A percentile compares a stretch with the other conserved stretches of the same genome.
Conservation (phyloP, 768 basidiomycete genomes). For the Cystobasidium tubakii region DNA sequence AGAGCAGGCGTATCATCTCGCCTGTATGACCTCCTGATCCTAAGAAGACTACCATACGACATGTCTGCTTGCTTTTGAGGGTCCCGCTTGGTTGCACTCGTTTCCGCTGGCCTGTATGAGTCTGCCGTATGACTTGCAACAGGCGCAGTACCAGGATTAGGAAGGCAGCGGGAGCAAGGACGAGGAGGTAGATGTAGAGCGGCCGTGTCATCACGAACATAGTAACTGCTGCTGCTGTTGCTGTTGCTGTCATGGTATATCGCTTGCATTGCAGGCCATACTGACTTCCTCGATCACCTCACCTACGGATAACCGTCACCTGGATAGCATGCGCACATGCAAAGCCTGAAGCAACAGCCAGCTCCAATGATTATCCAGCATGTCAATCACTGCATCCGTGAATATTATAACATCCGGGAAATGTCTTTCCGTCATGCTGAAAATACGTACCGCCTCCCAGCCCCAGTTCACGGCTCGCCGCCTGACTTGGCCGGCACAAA, state of each 20-base stretch:
- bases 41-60: conserved; percentile 70
- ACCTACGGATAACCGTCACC: not conserved
- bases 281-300: no score
- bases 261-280: not conserved
- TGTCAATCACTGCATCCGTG: not conserved
- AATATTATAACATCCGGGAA: not conserved
- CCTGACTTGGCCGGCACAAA: not conserved
- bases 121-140: conserved; percentile 25
- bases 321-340: not conserved
- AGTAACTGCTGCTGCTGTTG: conserved; percentile 2
- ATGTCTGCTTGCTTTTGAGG: not conserved
- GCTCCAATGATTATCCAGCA: no score
- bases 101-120: conserved; percentile 3
- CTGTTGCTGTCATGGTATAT: not conserved
- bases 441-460: no score
- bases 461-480: no score
- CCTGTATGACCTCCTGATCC: conserved; percentile 95
- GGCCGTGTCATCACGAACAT: not conserved
- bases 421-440: not conserved
- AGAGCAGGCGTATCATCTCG: conserved; percentile 70
- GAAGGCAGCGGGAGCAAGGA: not conserved
- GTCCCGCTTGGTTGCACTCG: not conserved
- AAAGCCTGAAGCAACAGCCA: no score
- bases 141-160: conserved; percentile 4
- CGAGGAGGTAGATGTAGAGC: not conserved